Percentiles rank a stretch among this genome's conserved stretches.
Evolutionary conservation across 2,329 filamentous ascomycete species (phyloP).

Genomic region (Aureobasidium leucospermi): DNA sequence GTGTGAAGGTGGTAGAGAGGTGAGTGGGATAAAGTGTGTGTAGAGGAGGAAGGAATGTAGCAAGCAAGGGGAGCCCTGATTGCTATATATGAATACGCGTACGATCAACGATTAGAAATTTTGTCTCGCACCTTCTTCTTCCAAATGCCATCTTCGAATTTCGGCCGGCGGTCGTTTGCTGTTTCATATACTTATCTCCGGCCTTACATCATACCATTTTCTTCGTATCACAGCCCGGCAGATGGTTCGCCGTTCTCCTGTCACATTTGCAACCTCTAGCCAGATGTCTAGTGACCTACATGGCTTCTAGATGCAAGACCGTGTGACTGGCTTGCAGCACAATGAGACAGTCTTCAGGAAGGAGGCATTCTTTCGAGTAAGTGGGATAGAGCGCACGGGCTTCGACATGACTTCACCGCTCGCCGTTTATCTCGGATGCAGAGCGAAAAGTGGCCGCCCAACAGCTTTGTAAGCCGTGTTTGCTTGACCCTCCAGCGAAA

Average conservation of each 20-base stretch:
- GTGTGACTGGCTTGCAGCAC: background rate
- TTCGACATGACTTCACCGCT: slow-evolving; percentile 5
- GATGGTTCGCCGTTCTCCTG: background rate
- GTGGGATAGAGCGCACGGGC: background rate
- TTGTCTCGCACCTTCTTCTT: background rate
- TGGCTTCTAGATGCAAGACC: background rate
- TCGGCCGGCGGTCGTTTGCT: slow-evolving; percentile 1
- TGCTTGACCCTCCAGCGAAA: background rate
- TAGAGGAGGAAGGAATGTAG: background rate
- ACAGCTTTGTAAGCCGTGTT: slow-evolving; percentile 8
- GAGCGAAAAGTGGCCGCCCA: background rate
- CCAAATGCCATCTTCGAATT: background rate
- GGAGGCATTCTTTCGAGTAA: background rate
- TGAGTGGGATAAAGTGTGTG: background rate
- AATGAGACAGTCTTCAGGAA: background rate
- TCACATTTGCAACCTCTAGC: background rate
- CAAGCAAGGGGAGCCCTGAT: background rate
- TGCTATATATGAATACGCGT: slow-evolving; percentile 5
- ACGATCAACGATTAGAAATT: background rate
- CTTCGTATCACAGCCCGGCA: too few relatives aligned
- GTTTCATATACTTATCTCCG: slow-evolving; percentile 7
- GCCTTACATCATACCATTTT: background rate
- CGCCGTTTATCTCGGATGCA: background rate
- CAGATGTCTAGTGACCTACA: background rate
- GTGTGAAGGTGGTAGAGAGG: background rate